Percentiles rank a stretch among this genome's conserved stretches.
These are phyloP conservation scores for Colletotrichum lini DNA, from an alignment of 2,329 filamentous ascomycete genomes.

Conservation along the genomic window DNA sequence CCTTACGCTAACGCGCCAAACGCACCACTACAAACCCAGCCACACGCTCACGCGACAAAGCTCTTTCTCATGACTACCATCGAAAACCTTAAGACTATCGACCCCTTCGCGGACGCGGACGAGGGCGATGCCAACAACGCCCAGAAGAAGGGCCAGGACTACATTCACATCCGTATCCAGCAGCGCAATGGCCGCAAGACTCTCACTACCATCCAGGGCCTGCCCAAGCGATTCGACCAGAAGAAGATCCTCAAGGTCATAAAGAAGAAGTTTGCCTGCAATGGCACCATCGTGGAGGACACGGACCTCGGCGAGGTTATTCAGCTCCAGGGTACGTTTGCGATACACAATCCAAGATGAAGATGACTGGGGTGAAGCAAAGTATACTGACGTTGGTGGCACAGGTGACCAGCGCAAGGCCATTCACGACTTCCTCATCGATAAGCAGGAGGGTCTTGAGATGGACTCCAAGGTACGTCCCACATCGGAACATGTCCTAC, in stretches of 20 bases:
- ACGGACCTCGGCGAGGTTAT: constrained; percentile 43
- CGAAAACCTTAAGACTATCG: constrained; percentile 45
- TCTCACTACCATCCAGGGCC: constrained; percentile 98
- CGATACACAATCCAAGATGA: not conserved
- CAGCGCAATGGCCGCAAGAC: constrained; percentile 86
- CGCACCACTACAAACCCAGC: constrained; percentile 13
- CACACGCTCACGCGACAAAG: constrained; percentile 26
- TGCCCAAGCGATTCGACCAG: constrained; percentile 98
- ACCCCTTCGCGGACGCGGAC: constrained; percentile 45
- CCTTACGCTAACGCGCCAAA: not conserved
- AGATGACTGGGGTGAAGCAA: not conserved
- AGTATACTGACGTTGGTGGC: not conserved
- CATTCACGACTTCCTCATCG: constrained; percentile 90
- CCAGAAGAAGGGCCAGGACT: constrained; percentile 44
- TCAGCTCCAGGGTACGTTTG: constrained; percentile 42
- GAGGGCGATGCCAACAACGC: constrained; percentile 43
- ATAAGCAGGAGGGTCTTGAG: constrained; percentile 88
- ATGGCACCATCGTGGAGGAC: constrained; percentile 44
- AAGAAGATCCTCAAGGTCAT: constrained; percentile 99
- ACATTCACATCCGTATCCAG: constrained; percentile 45
- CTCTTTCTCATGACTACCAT: constrained; percentile 44
- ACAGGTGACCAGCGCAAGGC: constrained; percentile 90
- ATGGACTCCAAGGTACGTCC: constrained; percentile 78
- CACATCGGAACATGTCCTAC: not conserved
- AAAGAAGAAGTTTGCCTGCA: constrained; percentile 83